These are phyloP conservation scores for Goffeauzyma gilvescens DNA, from an alignment of 768 basidiomycete species.

Conservation along the genomic window DNA sequence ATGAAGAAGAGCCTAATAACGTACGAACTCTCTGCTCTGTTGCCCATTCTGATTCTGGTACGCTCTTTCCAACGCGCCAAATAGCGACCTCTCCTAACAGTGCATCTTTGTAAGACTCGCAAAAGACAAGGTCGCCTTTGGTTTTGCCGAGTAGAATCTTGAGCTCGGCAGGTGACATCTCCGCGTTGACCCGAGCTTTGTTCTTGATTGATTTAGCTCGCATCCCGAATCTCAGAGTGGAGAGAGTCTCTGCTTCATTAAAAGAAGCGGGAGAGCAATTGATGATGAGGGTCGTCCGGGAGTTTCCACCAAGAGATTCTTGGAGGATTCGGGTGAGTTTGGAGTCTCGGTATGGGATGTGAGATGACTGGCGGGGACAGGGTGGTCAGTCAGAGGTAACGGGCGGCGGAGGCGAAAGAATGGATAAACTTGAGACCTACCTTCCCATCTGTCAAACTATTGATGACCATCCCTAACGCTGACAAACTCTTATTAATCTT, in stretches of 20 bases:
- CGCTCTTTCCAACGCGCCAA: slow-evolving; percentile 72
- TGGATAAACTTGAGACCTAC: slow-evolving; percentile 35
- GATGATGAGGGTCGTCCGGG: slow-evolving; percentile 83
- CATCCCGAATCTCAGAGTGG: slow-evolving; percentile 96
- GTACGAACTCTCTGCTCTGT: slow-evolving; percentile 41
- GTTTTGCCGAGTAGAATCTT: slow-evolving; percentile 80
- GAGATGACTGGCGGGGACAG: slow-evolving; percentile 48
- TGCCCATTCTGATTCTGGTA: slow-evolving; percentile 70
- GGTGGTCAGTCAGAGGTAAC: background rate
- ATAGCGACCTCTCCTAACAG: slow-evolving; percentile 76
- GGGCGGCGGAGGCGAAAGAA: background rate
- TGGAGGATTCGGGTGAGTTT: slow-evolving; percentile 97
- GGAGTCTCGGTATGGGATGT: slow-evolving; percentile 96
- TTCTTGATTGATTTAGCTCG: slow-evolving; percentile 99
- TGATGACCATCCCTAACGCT: slow-evolving; percentile 98
- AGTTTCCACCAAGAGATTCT: slow-evolving; percentile 36
- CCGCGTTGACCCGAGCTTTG: slow-evolving; percentile 92
- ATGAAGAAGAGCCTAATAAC: slow-evolving; percentile 1
- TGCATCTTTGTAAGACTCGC: slow-evolving; percentile 29
- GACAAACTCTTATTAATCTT: slow-evolving; percentile 99
- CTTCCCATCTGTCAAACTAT: slow-evolving; percentile 89
- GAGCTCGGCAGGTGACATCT: slow-evolving; percentile 82
- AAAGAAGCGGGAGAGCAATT: slow-evolving; percentile 86
- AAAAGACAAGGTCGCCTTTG: slow-evolving; percentile 7
- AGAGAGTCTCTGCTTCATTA: slow-evolving; percentile 89